These are phyloP conservation scores for Chaetomiaceae sp. DNA, from an alignment of 2,329 filamentous ascomycete genomes.

Conservation along the genomic window DNA sequence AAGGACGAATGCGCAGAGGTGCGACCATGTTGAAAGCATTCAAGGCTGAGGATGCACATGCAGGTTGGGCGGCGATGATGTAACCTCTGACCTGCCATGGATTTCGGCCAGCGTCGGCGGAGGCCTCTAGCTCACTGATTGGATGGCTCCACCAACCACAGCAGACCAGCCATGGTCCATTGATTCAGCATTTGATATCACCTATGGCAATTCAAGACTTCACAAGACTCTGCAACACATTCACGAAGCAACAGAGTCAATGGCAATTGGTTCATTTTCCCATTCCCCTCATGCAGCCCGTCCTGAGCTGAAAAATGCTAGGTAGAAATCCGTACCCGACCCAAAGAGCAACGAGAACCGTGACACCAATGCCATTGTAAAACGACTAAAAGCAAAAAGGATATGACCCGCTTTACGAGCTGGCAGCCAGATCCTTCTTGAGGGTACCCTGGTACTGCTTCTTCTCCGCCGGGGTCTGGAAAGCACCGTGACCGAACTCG, in stretches of 20 bases:
- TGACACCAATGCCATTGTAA: constrained; percentile 52
- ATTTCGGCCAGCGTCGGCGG: constrained; percentile 10
- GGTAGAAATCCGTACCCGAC: constrained; percentile 24
- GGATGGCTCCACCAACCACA: background rate
- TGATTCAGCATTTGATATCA: background rate
- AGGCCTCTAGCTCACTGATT: constrained; percentile 7
- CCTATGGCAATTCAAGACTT: background rate
- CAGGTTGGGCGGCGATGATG: constrained; percentile 18
- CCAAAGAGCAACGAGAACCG: constrained; percentile 32
- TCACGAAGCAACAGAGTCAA: constrained; percentile 12
- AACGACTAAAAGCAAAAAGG: constrained; percentile 32
- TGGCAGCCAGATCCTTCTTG: constrained; percentile 84
- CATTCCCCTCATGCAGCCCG: constrained; percentile 28
- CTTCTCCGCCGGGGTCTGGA: constrained; percentile 99
- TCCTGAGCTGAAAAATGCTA: constrained; percentile 29
- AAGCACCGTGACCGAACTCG: constrained; percentile 99
- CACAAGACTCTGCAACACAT: no score
- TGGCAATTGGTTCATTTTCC: constrained; percentile 29
- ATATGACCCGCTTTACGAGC: constrained; percentile 33
- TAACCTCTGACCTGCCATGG: constrained; percentile 11
- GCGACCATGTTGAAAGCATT: constrained; percentile 7
- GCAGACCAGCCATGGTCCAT: background rate
- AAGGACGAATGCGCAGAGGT: background rate
- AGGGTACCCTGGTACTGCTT: constrained; percentile 94
- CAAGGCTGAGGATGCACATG: background rate